Conservation (phyloP, 1,139 yeast species). For the Suhomyces yuchorum region DNA sequence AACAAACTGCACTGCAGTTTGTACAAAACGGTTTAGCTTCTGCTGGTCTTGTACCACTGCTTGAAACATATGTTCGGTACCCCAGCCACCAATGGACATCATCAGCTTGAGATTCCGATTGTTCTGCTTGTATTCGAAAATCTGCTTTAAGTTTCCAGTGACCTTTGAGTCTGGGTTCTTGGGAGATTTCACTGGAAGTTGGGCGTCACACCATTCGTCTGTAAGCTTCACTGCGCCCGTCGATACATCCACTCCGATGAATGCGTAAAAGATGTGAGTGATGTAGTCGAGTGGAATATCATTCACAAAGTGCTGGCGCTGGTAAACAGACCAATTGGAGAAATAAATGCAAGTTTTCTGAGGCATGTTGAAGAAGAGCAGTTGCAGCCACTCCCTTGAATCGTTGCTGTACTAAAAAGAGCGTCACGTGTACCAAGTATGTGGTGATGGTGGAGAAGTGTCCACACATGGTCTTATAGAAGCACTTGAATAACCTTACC, state of each 20-base stretch:
- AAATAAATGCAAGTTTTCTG: conserved; percentile 38
- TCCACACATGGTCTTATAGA: no score
- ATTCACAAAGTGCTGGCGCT: conserved; percentile 60
- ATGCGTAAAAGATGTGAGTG: conserved; percentile 79
- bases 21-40: conserved; percentile 51
- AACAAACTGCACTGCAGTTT: conserved; percentile 51
- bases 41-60: conserved; percentile 40
- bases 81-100: conserved; percentile 91
- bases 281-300: conserved; percentile 60
- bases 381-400: conserved; percentile 1
- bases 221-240: conserved; percentile 57
- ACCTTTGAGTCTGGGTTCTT: conserved; percentile 21
- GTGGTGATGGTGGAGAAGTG: no score
- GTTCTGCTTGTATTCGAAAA: conserved; percentile 50
- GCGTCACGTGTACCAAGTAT: not conserved
- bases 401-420: not conserved
- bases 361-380: not conserved
- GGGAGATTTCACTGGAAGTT: conserved; percentile 40
- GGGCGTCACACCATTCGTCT: conserved; percentile 72
- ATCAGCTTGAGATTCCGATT: conserved; percentile 57
- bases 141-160: conserved; percentile 58
- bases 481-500: no score
- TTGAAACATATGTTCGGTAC: conserved; percentile 57
- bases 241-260: conserved; percentile 56
- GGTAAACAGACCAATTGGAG: conserved; percentile 74